Conservation (phyloP, 140 eudicot species). For the Flaveria floridana region DNA sequence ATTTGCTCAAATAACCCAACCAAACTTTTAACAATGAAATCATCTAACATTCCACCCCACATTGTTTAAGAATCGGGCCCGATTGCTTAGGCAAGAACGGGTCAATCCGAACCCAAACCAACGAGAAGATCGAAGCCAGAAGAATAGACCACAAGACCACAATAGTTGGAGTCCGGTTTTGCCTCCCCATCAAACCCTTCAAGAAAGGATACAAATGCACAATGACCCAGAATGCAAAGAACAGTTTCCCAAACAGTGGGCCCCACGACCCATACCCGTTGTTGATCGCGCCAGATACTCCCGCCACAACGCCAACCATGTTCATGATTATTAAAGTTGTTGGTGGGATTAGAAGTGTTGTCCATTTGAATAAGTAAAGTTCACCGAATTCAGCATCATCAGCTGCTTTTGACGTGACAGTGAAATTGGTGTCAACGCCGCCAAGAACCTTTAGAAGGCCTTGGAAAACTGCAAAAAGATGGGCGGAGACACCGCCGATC, state of each 20-base stretch:
- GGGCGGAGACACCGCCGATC: conserved; percentile 90
- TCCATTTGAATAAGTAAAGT: conserved; percentile 86
- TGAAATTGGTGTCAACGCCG: conserved; percentile 81
- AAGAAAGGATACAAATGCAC: conserved; percentile 86
- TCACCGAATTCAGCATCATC: conserved; percentile 87
- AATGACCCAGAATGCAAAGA: conserved; percentile 88
- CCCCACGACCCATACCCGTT: conserved; percentile 95
- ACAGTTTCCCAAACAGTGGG: conserved; percentile 74
- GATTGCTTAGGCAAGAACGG: conserved; percentile 91
- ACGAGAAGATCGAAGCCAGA: conserved; percentile 77
- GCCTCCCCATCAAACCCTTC: conserved; percentile 92
- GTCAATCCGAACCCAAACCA: conserved; percentile 90
- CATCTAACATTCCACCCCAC: conserved; percentile 79
- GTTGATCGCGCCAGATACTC: conserved; percentile 82
- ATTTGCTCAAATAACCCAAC: conserved; percentile 20
- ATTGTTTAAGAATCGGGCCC: conserved; percentile 79
- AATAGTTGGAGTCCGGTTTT: conserved; percentile 84
- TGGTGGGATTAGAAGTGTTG: conserved; percentile 84
- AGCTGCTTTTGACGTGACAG: conserved; percentile 76
- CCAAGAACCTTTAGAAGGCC: conserved; percentile 84
- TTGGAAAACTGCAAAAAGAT: conserved; percentile 85
- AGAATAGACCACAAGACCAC: conserved; percentile 86
- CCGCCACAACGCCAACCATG: conserved; percentile 90
- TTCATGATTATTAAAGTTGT: conserved; percentile 87
- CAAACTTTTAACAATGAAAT: conserved; percentile 7